Percentiles rank a stretch among this genome's conserved stretches.
These are phyloP conservation scores for Boletus vinaceobasis DNA, from an alignment of 768 basidiomycete genomes.

Conservation along the genomic window DNA sequence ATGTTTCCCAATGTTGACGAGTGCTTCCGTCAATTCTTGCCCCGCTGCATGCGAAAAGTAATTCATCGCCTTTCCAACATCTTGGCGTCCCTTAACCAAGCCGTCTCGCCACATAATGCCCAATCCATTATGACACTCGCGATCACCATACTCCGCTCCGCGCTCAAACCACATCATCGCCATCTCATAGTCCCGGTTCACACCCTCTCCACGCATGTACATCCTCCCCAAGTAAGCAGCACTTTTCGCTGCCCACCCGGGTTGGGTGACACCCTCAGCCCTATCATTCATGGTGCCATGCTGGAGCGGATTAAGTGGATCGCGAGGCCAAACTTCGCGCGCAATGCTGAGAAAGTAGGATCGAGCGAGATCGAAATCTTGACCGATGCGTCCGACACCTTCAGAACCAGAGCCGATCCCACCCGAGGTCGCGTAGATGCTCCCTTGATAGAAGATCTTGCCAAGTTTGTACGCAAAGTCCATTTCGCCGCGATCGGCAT, in stretches of 20 bases:
- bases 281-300: conserved; percentile 41
- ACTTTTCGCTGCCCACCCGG: conserved; percentile 67
- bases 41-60: conserved; percentile 79
- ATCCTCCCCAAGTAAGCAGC: conserved; percentile 91
- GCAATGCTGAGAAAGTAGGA: conserved; percentile 85
- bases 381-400: conserved; percentile 85
- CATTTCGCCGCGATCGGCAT: conserved; percentile 87
- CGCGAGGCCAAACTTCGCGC: conserved; percentile 83
- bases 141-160: conserved; percentile 74
- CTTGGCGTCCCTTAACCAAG: conserved; percentile 63
- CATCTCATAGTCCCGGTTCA: conserved; percentile 65
- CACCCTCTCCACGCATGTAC: conserved; percentile 91
- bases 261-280: conserved; percentile 50
- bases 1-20: conserved; percentile 85
- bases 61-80: conserved; percentile 57
- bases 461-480: conserved; percentile 90
- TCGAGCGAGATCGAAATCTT: conserved; percentile 71
- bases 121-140: conserved; percentile 85
- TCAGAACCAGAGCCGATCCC: conserved; percentile 87
- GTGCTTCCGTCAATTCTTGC: conserved; percentile 88
- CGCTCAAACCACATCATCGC: conserved; percentile 96
- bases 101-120: conserved; percentile 94
- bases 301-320: conserved; percentile 56
- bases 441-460: conserved; percentile 96
- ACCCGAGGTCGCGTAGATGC: conserved; percentile 75